Conservation (phyloP, 1,284 basidiomycete species). For the Anthracocystis walkeri region DNA sequence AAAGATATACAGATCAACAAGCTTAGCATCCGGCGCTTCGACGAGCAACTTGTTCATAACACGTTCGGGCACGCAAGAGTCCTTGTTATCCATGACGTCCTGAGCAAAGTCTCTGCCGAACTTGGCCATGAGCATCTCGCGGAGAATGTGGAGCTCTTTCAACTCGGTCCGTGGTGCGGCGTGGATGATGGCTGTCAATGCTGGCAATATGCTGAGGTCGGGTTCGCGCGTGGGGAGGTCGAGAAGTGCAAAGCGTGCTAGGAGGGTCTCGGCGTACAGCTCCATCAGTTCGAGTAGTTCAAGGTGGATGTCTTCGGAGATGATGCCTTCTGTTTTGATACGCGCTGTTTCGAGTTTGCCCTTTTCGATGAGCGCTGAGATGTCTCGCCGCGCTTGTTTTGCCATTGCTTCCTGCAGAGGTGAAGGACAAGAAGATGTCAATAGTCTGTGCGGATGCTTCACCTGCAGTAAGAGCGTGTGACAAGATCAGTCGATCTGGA, state of each 20-base stretch:
- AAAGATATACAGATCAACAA: constrained; percentile 77
- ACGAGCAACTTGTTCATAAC: constrained; percentile 80
- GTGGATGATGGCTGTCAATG: constrained; percentile 81
- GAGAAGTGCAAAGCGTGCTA: constrained; percentile 89
- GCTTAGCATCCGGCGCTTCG: constrained; percentile 77
- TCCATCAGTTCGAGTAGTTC: constrained; percentile 83
- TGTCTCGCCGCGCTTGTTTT: constrained; percentile 82
- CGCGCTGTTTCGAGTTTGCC: constrained; percentile 84
- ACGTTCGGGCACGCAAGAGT: constrained; percentile 81
- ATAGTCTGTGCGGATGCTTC: background rate
- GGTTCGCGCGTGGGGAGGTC: constrained; percentile 84
- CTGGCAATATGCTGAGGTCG: constrained; percentile 83
- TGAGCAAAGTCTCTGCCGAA: constrained; percentile 85
- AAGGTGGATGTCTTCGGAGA: constrained; percentile 78
- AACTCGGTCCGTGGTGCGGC: constrained; percentile 83
- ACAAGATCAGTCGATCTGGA: constrained; percentile 72
- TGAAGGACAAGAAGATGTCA: background rate
- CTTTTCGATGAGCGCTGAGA: constrained; percentile 81
- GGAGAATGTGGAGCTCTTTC: constrained; percentile 85
- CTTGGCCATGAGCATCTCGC: constrained; percentile 94
- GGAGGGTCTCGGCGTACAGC: constrained; percentile 90
- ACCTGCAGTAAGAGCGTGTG: constrained; percentile 6
- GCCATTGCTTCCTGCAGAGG: constrained; percentile 78
- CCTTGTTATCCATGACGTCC: constrained; percentile 83
- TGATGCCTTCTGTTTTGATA: constrained; percentile 83